Evolutionary conservation across 2,329 filamentous ascomycete genomes (phyloP).

Genomic region (Tolypocladium endophyticum): DNA sequence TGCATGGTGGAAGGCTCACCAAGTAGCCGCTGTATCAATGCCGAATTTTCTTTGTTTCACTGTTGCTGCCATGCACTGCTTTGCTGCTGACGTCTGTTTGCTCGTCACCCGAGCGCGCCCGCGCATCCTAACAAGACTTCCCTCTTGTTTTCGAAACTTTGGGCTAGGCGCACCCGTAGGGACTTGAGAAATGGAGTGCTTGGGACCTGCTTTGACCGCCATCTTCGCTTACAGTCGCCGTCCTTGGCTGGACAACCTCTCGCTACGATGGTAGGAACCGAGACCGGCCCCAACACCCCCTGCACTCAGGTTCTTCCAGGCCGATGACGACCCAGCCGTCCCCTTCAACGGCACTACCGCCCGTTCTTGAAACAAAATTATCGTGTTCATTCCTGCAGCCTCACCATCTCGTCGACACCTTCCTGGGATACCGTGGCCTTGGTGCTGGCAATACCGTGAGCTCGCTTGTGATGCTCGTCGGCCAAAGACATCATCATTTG

Average conservation of each 20-base stretch:
- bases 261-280: not conserved
- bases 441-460: not conserved
- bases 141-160: not conserved
- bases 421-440: not conserved
- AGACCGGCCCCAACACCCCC: not conserved
- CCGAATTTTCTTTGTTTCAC: not conserved
- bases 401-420: not conserved
- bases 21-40: not conserved
- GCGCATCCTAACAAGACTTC: not conserved
- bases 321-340: not conserved
- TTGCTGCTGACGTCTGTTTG: not conserved
- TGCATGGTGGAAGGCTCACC: not conserved
- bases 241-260: not conserved
- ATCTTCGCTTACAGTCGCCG: not conserved
- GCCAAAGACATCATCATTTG: not conserved
- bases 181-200: not conserved
- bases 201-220: not conserved
- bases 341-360: not conserved
- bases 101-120: not conserved
- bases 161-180: not conserved
- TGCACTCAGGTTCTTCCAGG: not conserved
- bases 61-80: not conserved
- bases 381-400: not conserved
- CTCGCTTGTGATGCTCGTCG: too few species aligned
- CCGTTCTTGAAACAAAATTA: not conserved